These are phyloP conservation scores for Apiospora koreana DNA, from an alignment of 2,329 filamentous ascomycete species.

Conservation along the genomic window DNA sequence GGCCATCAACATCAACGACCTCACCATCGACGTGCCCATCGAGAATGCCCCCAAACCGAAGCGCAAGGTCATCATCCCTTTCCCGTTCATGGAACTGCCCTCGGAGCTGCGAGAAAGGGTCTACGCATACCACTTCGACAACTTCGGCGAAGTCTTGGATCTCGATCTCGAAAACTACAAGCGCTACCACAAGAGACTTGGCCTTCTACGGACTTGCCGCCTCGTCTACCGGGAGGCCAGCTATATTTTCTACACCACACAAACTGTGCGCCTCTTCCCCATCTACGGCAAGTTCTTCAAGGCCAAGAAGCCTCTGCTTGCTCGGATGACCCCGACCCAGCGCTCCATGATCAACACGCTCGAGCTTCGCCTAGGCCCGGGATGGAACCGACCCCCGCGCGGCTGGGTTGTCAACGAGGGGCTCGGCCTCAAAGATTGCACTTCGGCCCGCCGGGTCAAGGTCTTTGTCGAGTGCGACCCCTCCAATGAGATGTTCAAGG, in stretches of 20 bases:
- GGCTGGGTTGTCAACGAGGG: constrained; percentile 69
- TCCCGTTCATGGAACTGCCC: constrained; percentile 68
- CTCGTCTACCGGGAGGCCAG: constrained; percentile 65
- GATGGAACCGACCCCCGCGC: constrained; percentile 69
- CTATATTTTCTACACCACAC: constrained; percentile 64
- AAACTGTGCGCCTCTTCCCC: constrained; percentile 67
- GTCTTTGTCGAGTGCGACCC: constrained; percentile 76
- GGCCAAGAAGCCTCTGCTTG: constrained; percentile 70
- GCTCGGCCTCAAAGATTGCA: constrained; percentile 65
- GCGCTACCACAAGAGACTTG: constrained; percentile 59
- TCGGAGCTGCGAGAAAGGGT: constrained; percentile 70
- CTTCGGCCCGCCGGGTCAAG: constrained; percentile 57
- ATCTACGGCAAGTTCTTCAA: constrained; percentile 68
- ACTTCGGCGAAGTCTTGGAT: constrained; percentile 58
- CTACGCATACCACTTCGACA: constrained; percentile 64
- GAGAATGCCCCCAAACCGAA: constrained; percentile 29
- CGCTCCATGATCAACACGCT: constrained; percentile 62
- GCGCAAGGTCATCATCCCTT: constrained; percentile 44
- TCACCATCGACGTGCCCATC: constrained; percentile 42
- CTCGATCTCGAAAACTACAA: constrained; percentile 68
- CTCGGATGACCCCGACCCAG: constrained; percentile 63
- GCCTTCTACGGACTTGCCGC: constrained; percentile 61
- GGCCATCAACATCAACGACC: constrained; percentile 40
- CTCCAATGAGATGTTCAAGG: constrained; percentile 65
- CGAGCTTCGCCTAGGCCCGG: constrained; percentile 71